phyloP scores from a whole-genome alignment of 2,329 filamentous ascomycete genomes.

The Conoideocrella luteorostrata region DNA sequence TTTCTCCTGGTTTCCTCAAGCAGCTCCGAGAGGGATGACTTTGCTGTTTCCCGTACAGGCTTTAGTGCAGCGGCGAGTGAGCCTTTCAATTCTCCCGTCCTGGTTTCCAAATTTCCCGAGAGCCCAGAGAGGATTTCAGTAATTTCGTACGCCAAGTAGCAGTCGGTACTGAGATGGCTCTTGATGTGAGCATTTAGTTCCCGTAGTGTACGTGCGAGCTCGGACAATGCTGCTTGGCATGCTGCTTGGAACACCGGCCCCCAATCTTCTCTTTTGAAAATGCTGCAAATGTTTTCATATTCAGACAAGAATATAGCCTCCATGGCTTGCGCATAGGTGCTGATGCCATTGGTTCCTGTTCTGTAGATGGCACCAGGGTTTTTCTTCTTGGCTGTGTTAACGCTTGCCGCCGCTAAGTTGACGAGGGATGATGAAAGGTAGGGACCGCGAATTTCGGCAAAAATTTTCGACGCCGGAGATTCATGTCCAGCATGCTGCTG shows the following conservation, averaged over 20 bases:
- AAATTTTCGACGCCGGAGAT: conserved; percentile 71
- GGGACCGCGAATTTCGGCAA: conserved; percentile 77
- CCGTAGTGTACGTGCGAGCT: conserved; percentile 77
- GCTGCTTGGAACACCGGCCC: conserved; percentile 71
- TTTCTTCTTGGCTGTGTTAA: conserved; percentile 77
- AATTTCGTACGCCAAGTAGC: conserved; percentile 91
- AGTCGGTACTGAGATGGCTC: conserved; percentile 79
- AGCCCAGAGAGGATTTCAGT: conserved; percentile 81
- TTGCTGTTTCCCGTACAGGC: conserved; percentile 86
- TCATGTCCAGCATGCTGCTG: conserved; percentile 49
- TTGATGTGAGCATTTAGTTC: conserved; percentile 90
- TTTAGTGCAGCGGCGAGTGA: conserved; percentile 80
- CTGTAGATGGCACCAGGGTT: conserved; percentile 78
- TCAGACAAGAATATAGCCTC: conserved; percentile 83
- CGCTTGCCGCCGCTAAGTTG: conserved; percentile 80
- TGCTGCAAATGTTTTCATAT: conserved; percentile 80
- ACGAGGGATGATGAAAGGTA: conserved; percentile 78
- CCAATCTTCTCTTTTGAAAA: conserved; percentile 85
- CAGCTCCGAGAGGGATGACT: conserved; percentile 74
- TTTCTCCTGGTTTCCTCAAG: conserved; percentile 75
- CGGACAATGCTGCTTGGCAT: conserved; percentile 69
- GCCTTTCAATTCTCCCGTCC: conserved; percentile 79
- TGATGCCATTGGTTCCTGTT: conserved; percentile 83
- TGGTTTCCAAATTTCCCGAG: conserved; percentile 70
- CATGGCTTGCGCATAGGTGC: conserved; percentile 79